These are phyloP conservation scores for Sarocladium oryzae DNA, from an alignment of 2,329 filamentous ascomycete genomes.

Conservation along the genomic window DNA sequence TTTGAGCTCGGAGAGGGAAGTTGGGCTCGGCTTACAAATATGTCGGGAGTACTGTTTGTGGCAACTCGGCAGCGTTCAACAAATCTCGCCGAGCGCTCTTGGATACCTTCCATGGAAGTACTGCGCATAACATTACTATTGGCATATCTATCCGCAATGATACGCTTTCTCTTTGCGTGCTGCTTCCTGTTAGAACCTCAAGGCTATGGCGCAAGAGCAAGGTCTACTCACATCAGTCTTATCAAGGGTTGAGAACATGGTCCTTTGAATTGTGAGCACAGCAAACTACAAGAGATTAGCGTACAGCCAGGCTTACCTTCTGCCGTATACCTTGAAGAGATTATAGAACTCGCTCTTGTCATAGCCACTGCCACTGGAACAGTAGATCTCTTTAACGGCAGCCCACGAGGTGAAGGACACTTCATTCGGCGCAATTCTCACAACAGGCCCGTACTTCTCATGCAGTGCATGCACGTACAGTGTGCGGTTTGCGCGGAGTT, in stretches of 20 bases:
- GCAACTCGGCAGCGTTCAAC: constrained; percentile 43
- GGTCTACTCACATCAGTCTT: constrained; percentile 41
- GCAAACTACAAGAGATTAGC: too few species aligned
- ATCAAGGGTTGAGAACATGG: constrained; percentile 53
- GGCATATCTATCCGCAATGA: constrained; percentile 61
- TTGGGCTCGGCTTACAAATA: constrained; percentile 44
- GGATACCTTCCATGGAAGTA: constrained; percentile 49
- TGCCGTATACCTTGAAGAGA: constrained; percentile 51
- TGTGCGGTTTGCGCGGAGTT: constrained; percentile 46
- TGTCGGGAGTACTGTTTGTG: constrained; percentile 42
- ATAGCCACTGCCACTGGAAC: constrained; percentile 54
- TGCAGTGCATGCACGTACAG: constrained; percentile 51
- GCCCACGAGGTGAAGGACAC: constrained; percentile 50
- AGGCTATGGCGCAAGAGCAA: background rate
- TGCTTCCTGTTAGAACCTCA: constrained; percentile 20
- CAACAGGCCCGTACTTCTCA: constrained; percentile 46
- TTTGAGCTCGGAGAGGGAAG: background rate
- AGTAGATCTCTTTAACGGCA: constrained; percentile 58
- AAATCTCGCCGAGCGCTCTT: constrained; percentile 50
- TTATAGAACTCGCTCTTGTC: constrained; percentile 61
- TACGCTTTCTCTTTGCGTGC: constrained; percentile 57
- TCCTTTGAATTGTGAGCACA: too few species aligned
- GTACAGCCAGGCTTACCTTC: constrained; percentile 31
- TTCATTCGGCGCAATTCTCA: constrained; percentile 52
- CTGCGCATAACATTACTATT: constrained; percentile 59